Conservation (phyloP, 441 rosid genomes). For the Metrosideros polymorpha region DNA sequence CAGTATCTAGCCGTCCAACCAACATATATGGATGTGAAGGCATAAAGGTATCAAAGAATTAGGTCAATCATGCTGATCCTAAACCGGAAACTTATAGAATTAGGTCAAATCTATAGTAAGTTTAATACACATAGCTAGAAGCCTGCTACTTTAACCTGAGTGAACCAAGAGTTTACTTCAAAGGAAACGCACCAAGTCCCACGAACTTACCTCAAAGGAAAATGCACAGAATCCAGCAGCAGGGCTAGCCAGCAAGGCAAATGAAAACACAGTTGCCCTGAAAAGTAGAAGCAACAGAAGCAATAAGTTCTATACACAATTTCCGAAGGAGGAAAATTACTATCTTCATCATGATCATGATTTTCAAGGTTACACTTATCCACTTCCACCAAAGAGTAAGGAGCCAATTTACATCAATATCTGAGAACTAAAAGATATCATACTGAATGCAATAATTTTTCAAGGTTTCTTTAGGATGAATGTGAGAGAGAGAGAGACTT, state of each 20-base stretch:
- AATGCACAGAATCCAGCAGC: slow-evolving; percentile 59
- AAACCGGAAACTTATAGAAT: not conserved
- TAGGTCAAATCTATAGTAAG: not conserved
- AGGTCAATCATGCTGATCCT: not conserved
- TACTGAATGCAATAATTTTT: not conserved
- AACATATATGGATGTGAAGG: not conserved
- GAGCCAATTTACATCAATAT: not conserved
- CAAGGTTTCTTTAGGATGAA: not conserved
- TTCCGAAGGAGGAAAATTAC: not conserved
- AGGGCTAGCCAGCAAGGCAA: slow-evolving; percentile 67
- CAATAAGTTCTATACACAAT: not conserved
- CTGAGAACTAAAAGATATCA: not conserved
- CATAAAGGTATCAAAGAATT: not conserved
- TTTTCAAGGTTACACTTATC: not conserved
- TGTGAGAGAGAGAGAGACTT: not conserved
- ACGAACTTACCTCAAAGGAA: slow-evolving; percentile 52
- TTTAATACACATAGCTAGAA: not conserved
- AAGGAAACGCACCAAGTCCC: not conserved
- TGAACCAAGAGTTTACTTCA: not conserved
- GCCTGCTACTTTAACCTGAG: not conserved
- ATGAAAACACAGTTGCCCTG: slow-evolving; percentile 67
- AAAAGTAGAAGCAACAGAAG: slow-evolving; percentile 5
- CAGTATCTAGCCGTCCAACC: not conserved
- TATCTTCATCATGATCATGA: not conserved
- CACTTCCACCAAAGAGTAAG: not conserved